Base-by-base conservation (phyloP, 78 protist species). In the Speleostelium caveatum region DNA sequence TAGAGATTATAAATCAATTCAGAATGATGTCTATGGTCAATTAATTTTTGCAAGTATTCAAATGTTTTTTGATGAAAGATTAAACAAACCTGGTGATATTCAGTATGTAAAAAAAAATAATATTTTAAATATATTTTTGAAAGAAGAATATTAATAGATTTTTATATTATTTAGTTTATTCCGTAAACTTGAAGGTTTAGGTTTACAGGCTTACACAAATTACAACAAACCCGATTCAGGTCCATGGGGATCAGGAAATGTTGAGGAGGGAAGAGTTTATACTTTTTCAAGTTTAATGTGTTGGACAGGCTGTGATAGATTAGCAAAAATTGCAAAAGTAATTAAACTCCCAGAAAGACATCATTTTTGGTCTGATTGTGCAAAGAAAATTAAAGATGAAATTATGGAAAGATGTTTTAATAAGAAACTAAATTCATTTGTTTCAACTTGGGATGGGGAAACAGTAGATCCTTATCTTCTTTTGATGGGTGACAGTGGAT, bases 251-350 rank as follows among this genome's bases (percentile, higher is more conserved):
- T 28, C 30, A 59, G 91, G 91, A 22, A 51, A 72, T 17, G 39
- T 79, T 62, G 93, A 73, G 36, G 73, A 63, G 10, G 89, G 86
- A 17, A 60, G 56, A 21, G 74, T 93, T 14, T 75, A 51, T 60
- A 93, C 95, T 12, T 86, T 38, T 16, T 55, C 93, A 4, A 65
- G 86, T 14, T 85, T 85, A 17, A 73, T 93, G 92, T 71, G 92
- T 38, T 93, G 95, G 95, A 74, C 87, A 3, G 95, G 87, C 22
- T 79, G 92, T 78, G 95, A 93, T 73, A 36, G 95, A 38, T 67
- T 93, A 14, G 66, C 85, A 35, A 93, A 86, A 61, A 93, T 93
- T 73, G 92, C 95, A 36, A 74, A 63, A 3, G 53, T 22, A 2
- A 58, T 93, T 16, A 75, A 66, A 45, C 8, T 73, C 1, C 75